phyloP scores from a whole-genome alignment of 768 basidiomycete genomes.

The Imleria badia region DNA sequence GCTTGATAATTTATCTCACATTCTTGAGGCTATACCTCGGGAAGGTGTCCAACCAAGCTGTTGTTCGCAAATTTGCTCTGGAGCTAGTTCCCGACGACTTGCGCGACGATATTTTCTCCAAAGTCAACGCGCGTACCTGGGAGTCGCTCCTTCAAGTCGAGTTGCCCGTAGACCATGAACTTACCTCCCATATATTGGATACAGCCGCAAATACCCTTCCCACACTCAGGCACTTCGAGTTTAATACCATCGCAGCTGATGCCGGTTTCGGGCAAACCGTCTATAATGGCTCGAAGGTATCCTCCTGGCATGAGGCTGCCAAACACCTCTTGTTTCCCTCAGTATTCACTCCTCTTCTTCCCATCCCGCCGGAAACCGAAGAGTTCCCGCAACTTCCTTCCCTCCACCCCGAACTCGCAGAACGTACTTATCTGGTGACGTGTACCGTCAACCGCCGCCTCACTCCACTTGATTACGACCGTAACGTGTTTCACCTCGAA shows the following conservation, averaged over 20 bases:
- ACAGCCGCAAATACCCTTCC: constrained; percentile 23
- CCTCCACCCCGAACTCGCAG: constrained; percentile 82
- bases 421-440: constrained; percentile 91
- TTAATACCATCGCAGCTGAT: constrained; percentile 74
- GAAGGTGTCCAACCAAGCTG: constrained; percentile 50
- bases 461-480: constrained; percentile 93
- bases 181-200: constrained; percentile 17
- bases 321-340: constrained; percentile 88
- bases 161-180: constrained; percentile 30
- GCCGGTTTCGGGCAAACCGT: constrained; percentile 55
- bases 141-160: constrained; percentile 59
- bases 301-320: constrained; percentile 83
- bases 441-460: constrained; percentile 93
- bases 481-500: constrained; percentile 98
- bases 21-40: constrained; percentile 86
- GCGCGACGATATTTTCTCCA: constrained; percentile 41
- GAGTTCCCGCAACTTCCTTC: constrained; percentile 60
- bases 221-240: constrained; percentile 57
- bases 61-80: constrained; percentile 52
- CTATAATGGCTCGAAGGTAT: constrained; percentile 58
- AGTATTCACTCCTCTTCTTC: constrained; percentile 59
- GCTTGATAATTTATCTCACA: constrained; percentile 67
- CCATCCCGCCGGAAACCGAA: constrained; percentile 33
- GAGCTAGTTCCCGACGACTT: constrained; percentile 46
- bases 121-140: constrained; percentile 64